Base-by-base conservation (phyloP, 192 early-diverging fungal species). In the Coemansia sp. region DNA sequence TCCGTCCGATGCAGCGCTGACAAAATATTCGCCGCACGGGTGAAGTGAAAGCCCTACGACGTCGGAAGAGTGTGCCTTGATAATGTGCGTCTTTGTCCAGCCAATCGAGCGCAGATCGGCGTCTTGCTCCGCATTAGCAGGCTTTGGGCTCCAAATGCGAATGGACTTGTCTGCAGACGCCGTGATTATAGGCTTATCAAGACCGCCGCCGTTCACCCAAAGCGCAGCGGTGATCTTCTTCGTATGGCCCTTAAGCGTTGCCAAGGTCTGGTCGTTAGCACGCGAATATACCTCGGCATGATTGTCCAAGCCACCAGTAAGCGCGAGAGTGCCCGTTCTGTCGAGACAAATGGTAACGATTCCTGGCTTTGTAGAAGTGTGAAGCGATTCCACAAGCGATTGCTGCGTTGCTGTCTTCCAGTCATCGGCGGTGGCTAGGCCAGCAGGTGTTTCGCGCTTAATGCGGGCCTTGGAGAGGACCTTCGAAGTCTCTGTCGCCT, bases 401-500 rank as follows among this genome's bases (percentile, higher is more conserved):
- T 80, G 60, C 45, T 84, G 69, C 2, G 47, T 78, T 54, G 83
- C 93, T 0, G 81, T 74, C 50, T 83, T 78, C 58, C 96, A 71
- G 25, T 86, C 75, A 20, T 95, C 93, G 0, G 69, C 64, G 4
- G 88, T 75, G 1, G 90, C 84, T 22, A 88, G 82, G 11, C 83
- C 84, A n/a, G 83, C 78, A 30, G 93, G 88, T 36, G 86, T 74
- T 76, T 94, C 95, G 71, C 95, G 87, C 85, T 96, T 94, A 50
- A 87, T 82, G 34, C 93, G 89, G 0, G 59, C 36, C 54, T 83
- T 83, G 51, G 82, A 85, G 45, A 95, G 71, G n/a, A 85, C 85
- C 67, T 68, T 71, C 27, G 82, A 59, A 1, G 72, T 76, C 35
- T 72, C 74, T 1, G 71, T 65, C 10, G 80, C 74, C 49, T 67